Evolutionary conservation across 2,329 filamentous ascomycete genomes (phyloP).

Genomic region (Diplodia corticola): DNA sequence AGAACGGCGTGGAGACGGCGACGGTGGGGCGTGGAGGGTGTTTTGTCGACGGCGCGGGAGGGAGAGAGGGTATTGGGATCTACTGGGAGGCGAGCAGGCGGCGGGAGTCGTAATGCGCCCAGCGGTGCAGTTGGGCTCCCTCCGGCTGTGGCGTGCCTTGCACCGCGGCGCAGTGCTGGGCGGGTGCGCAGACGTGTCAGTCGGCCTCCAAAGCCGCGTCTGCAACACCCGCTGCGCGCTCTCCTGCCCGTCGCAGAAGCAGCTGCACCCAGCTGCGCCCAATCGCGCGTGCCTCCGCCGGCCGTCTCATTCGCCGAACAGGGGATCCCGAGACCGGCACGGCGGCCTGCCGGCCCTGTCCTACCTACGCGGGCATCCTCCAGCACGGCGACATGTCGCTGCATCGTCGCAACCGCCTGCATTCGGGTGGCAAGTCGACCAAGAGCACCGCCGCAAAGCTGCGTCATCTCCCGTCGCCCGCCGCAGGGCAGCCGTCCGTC

Average conservation of each 20-base stretch:
- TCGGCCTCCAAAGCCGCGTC: slow-evolving; percentile 1
- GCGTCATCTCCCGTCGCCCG: slow-evolving; percentile 5
- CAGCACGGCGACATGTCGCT: background rate
- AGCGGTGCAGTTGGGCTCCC: slow-evolving; percentile 18
- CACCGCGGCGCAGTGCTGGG: slow-evolving; percentile 18
- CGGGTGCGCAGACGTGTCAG: slow-evolving; percentile 13
- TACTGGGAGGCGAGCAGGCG: slow-evolving; percentile 17
- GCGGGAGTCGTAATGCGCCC: slow-evolving; percentile 18
- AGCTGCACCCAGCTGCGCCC: slow-evolving; percentile 9
- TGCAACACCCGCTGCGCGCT: slow-evolving; percentile 9
- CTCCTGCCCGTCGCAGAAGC: slow-evolving; percentile 1
- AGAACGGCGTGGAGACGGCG: background rate
- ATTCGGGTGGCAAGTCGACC: slow-evolving; percentile 1
- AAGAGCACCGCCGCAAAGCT: slow-evolving; percentile 3
- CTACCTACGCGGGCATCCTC: background rate
- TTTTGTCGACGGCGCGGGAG: background rate
- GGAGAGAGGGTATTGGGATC: slow-evolving; percentile 6
- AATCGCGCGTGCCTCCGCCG: slow-evolving; percentile 10
- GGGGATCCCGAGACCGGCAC: slow-evolving; percentile 7
- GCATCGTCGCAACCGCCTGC: background rate
- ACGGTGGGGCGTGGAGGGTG: background rate
- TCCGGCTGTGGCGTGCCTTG: slow-evolving; percentile 17
- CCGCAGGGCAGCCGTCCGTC: background rate
- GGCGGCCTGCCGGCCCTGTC: slow-evolving; percentile 11
- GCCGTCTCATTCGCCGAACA: slow-evolving; percentile 10